Base-by-base conservation (phyloP, 768 basidiomycete genomes). In the Tylopilus cervinicoccineus region DNA sequence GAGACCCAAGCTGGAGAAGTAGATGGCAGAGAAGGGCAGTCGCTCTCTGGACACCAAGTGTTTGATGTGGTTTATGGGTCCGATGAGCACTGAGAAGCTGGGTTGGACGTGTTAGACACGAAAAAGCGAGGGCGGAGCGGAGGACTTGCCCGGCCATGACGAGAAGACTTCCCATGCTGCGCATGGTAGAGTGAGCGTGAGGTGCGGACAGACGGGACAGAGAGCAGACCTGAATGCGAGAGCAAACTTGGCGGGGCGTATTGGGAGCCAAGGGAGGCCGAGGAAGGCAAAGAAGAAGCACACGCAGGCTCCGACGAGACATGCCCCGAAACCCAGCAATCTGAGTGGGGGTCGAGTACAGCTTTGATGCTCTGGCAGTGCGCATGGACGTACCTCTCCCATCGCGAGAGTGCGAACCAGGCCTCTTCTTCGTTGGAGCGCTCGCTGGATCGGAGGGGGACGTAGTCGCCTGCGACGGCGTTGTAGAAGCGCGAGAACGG, bases 351-450 rank as follows among this genome's bases (percentile, higher is more conserved):
- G 14, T 2, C 6, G 20, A 20, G 20, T 36, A 12, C 8, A 10
- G 19, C 9, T 36, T 20, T n/a, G 10, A 11, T 28, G 28, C 28
- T 28, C 28, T 28, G 20, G 34, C n/a, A 19, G 20, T 36, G 34
- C 17, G 11, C 17, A 36, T 5, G 16, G 14, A 16, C 48, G 32
- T 19, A 86, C 87, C 94, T 77, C 65, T 97, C 95, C 95, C 95
- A 97, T 68, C 93, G 77, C 45, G 87, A 87, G 32, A 94, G 70
- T 36, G 88, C 86, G 68, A 96, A 91, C 78, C 87, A 95, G 3
- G 95, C 94, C 62, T 97, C 93, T 58, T 98, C 95, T 65, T 99
- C 94, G 66, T 92, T 93, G 26, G 86, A 86, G 37, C 81, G 77
- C 56, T 92, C 91, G 52, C 63, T 80, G 3, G 86, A 88, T 33